Percentiles rank a stretch among this genome's conserved stretches.
Conservation (phyloP, 2,329 filamentous ascomycete genomes). For the Ciborinia camelliae region DNA sequence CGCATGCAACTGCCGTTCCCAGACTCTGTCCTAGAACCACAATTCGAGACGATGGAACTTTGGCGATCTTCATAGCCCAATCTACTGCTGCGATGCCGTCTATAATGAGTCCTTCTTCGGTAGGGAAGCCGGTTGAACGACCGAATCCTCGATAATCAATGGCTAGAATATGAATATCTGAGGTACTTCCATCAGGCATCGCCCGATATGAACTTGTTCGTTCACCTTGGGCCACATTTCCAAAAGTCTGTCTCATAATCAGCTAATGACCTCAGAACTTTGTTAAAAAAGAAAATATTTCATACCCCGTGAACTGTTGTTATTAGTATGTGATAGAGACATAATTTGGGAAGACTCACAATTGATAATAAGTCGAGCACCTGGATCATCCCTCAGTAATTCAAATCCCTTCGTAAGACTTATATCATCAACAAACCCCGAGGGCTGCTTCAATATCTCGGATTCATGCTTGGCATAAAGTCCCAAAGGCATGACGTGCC, state of each 20-base stretch:
- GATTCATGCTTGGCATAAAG: conserved; percentile 71
- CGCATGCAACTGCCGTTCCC: conserved; percentile 79
- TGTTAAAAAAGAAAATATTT: not conserved
- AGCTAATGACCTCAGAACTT: conserved; percentile 16
- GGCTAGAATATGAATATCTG: conserved; percentile 73
- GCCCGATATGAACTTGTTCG: conserved; percentile 75
- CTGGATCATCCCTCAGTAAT: conserved; percentile 60
- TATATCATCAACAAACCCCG: conserved; percentile 46
- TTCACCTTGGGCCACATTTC: conserved; percentile 74
- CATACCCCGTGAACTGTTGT: conserved; percentile 60
- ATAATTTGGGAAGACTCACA: conserved; percentile 45
- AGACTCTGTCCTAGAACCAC: conserved; percentile 83
- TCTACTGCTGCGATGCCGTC: conserved; percentile 73
- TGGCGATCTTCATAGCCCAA: conserved; percentile 63
- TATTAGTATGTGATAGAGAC: conserved; percentile 19
- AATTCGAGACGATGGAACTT: conserved; percentile 67
- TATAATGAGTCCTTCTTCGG: conserved; percentile 74
- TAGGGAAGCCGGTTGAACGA: conserved; percentile 72
- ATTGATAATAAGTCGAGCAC: conserved; percentile 61
- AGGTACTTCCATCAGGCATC: conserved; percentile 66
- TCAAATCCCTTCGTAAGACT: conserved; percentile 56
- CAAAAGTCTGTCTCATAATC: conserved; percentile 65
- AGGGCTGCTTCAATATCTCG: conserved; percentile 51
- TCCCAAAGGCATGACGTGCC: conserved; percentile 82
- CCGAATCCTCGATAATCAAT: conserved; percentile 92